Evolutionary conservation across 305 asterid genomes (phyloP), one percentile per base, ranked within the genome.

Genomic region (Fraxinus greggii): DNA sequence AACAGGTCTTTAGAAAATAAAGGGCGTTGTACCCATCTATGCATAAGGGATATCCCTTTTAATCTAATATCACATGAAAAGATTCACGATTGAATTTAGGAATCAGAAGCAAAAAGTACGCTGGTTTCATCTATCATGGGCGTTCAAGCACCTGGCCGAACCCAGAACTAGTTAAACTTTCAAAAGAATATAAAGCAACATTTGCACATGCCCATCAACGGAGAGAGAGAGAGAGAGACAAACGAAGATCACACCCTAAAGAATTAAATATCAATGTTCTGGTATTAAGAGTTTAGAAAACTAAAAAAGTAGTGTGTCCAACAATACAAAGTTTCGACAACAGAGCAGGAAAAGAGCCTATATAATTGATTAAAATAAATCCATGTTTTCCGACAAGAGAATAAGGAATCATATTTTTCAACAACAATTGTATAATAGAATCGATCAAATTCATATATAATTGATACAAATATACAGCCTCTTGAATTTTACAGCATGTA

Each of bases 161-260:
- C 75, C 35, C 38, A 1, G 75, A 69, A 67, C 92, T 84, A 86
- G 88, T 28, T 88, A 87, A 67, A 42, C 89, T 69, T 91, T 93
- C 3, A 61, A 23, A 4, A 24, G 17, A 3, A 61, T 23, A 61
- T 13, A 61, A 61, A n/a, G 69, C 69, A 59, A 56, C 65, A 19
- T 56, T 19, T 7, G 26, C 21, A 56, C 10, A 17, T 3, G 29
- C 5, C 72, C 72, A 61, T 23, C 24, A 24, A 9, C n/a, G 24
- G 33, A 8, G 31, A 63, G 33, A 8, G 31, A 61, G 23, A 23
- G 70, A 61, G 72, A 63, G 72, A 24, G 65, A n/a, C 17, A 63
- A 63, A 63, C 17, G 7, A 67, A 3, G 74, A 28, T 67, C 74
- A 26, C 19, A 61, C 19, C 72, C 72, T 65, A 9, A 67, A 69